Base-by-base conservation (phyloP, 2,329 filamentous ascomycete genomes). In the Pseudogymnoascus sp. region DNA sequence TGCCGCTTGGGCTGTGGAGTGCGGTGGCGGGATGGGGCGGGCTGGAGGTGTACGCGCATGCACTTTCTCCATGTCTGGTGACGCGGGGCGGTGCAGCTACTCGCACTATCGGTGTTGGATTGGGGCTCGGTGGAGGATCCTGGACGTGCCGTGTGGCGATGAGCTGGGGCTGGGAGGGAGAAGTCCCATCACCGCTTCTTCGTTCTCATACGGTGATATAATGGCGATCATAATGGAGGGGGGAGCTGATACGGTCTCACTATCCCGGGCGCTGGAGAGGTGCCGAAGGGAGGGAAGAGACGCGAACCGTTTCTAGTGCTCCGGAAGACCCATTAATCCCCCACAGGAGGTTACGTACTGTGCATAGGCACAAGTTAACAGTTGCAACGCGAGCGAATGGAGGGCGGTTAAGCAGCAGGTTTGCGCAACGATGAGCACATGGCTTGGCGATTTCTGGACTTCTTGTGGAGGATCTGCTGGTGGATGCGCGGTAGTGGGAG, bases 281-380 rank as follows among this genome's bases (percentile, higher is more conserved):
- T 52, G 45, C 45, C 26, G 45, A 33, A 31, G 26, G 45, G 45
- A 31, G 45, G 45, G n/a, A 16, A n/a, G 45, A 52, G 45, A 52
- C 45, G 45, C 45, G 45, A 52, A 52, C 45, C 45, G 45, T 52
- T 52, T 52, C 45, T 52, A 52, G 45, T 52, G 45, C 26, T 31
- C 26, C 8, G 14, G 26, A 31, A 16, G 45, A 52, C 26, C 45
- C 45, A 52, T 52, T 52, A 52, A 31, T 31, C n/a, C 45, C 39
- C 8, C 26, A 31, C 14, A 14, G 45, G 14, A 49, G 43, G 29
- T 21, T 45, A 26, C 14, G 37, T 16, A 41, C 14, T 38, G 16
- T 23, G 19, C 39, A 43, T 12, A 21, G 6, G 6, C 6, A 26
- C 21, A 49, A 49, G 43, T 11, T 52, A 52, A 31, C 45, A 31